Conservation (phyloP, 148 eudicot genomes). For the Spergularia marina region DNA sequence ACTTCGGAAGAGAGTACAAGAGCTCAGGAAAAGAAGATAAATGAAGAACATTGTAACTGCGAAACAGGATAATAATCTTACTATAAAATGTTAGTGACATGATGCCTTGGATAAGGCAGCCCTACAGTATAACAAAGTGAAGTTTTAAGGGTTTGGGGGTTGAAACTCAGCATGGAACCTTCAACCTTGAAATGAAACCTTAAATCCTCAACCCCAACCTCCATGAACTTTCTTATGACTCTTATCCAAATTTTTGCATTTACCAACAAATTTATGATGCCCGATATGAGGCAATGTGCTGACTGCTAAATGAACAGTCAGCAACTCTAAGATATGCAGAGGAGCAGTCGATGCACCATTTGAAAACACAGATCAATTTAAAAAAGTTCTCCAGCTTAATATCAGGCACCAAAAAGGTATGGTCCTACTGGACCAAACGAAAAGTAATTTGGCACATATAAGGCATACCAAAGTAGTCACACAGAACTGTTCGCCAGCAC, state of each 20-base stretch:
- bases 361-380: not conserved
- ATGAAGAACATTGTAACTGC: not conserved
- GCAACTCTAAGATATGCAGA: not conserved
- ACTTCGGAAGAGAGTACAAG: not conserved
- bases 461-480: slow-evolving; percentile 92
- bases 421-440: not conserved
- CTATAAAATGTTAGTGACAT: not conserved
- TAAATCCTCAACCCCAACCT: not conserved
- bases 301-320: not conserved
- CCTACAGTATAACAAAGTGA: not conserved
- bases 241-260: no score
- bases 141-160: not conserved
- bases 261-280: not conserved
- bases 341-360: not conserved
- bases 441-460: slow-evolving; percentile 7
- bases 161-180: not conserved
- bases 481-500: slow-evolving; percentile 99
- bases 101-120: not conserved
- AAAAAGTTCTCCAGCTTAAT: not conserved
- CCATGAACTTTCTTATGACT: no score
- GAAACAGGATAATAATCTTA: slow-evolving; percentile 7
- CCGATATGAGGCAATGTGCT: not conserved
- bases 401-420: not conserved
- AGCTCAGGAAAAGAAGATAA: not conserved
- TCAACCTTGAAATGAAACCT: not conserved